Evolutionary conservation across 257 asterid genomes (phyloP).

Genomic region (Ehretia macrophylla): DNA sequence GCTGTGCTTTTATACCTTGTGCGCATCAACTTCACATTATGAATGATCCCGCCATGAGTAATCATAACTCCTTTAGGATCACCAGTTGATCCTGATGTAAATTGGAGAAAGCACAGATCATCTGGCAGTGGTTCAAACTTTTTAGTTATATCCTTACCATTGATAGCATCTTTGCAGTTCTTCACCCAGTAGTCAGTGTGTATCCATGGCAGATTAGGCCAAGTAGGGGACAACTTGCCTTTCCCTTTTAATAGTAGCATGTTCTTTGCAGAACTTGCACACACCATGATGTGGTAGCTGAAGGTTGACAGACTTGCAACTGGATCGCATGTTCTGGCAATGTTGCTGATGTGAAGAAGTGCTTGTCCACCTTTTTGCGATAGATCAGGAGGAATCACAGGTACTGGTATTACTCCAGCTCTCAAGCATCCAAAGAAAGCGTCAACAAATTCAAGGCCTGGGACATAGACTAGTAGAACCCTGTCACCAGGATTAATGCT

Average conservation of each 20-base stretch:
- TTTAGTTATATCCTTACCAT: slow-evolving; percentile 10
- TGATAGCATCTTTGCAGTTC: slow-evolving; percentile 26
- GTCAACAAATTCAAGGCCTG: slow-evolving; percentile 66
- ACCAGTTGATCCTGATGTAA: slow-evolving; percentile 69
- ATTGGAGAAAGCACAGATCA: slow-evolving; percentile 60
- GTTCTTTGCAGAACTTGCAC: slow-evolving; percentile 45
- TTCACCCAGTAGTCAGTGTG: slow-evolving; percentile 62
- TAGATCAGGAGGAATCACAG: slow-evolving; percentile 61
- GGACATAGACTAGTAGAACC: slow-evolving; percentile 49
- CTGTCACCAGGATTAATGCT: slow-evolving; percentile 42
- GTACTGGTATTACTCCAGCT: slow-evolving; percentile 55
- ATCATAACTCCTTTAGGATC: slow-evolving; percentile 75
- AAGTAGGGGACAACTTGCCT: slow-evolving; percentile 21
- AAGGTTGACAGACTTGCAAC: slow-evolving; percentile 57
- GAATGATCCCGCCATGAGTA: slow-evolving; percentile 58
- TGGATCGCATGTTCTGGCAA: slow-evolving; percentile 56
- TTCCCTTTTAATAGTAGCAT: slow-evolving; percentile 25
- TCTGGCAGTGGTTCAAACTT: slow-evolving; percentile 23
- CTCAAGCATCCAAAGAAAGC: slow-evolving; percentile 68
- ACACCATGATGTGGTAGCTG: slow-evolving; percentile 47
- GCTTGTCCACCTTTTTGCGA: slow-evolving; percentile 54
- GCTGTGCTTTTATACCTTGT: slow-evolving; percentile 50
- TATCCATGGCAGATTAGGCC: slow-evolving; percentile 64
- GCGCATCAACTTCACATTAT: slow-evolving; percentile 64
- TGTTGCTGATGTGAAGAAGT: slow-evolving; percentile 45